phyloP scores from a whole-genome alignment of 148 eudicot species.

The Limonium bicolor region DNA sequence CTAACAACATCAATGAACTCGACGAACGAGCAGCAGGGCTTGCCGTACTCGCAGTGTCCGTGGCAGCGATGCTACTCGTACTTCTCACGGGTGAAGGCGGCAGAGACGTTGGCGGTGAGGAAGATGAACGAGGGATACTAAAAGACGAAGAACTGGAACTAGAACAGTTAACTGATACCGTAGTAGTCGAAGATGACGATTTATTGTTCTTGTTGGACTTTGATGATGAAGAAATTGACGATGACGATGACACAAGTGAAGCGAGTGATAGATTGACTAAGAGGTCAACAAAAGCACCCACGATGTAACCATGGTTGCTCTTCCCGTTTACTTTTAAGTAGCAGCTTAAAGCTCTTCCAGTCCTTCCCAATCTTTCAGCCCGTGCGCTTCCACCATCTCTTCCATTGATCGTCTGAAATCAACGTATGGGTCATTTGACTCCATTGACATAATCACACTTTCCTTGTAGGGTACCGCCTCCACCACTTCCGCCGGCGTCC shows the following conservation, averaged over 20 bases:
- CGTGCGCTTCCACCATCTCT: conserved; percentile 71
- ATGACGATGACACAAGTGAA: conserved; percentile 12
- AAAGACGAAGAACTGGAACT: conserved; percentile 3
- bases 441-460: conserved; percentile 37
- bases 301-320: conserved; percentile 43
- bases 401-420: conserved; percentile 81
- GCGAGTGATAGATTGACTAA: conserved; percentile 6
- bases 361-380: conserved; percentile 49
- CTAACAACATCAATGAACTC: too few relatives aligned
- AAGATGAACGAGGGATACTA: background rate
- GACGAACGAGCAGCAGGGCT: too few relatives aligned
- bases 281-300: conserved; percentile 68
- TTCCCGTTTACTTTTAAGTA: conserved; percentile 58
- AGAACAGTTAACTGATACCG: background rate
- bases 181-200: background rate
- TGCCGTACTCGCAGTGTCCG: too few relatives aligned
- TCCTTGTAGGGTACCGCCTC: conserved; percentile 15
- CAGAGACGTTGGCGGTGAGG: conserved; percentile 2
- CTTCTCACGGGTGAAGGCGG: too few relatives aligned
- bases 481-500: background rate
- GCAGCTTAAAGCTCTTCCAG: conserved; percentile 71
- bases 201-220: too few relatives aligned
- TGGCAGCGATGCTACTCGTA: too few relatives aligned
- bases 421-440: conserved; percentile 30
- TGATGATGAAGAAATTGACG: background rate